These are phyloP conservation scores for Cordyceps cateniannulata DNA, from an alignment of 2,329 filamentous ascomycete species.

Conservation along the genomic window DNA sequence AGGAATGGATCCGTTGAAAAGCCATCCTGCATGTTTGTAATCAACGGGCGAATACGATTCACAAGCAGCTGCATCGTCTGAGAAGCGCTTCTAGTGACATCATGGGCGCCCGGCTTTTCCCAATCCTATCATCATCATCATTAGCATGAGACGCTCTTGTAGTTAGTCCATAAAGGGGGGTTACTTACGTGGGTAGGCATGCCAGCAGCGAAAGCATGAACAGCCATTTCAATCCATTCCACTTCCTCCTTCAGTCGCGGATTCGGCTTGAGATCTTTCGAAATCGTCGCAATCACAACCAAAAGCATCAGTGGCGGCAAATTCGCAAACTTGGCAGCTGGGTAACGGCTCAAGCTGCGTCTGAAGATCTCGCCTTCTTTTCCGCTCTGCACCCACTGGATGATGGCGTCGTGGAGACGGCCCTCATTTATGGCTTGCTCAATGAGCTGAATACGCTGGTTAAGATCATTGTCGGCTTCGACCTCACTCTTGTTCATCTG, in stretches of 20 bases:
- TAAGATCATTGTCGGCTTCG: conserved; percentile 43
- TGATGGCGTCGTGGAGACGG: conserved; percentile 55
- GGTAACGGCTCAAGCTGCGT: conserved; percentile 31
- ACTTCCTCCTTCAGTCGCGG: conserved; percentile 49
- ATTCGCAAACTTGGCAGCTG: conserved; percentile 40
- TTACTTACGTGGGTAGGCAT: conserved; percentile 45
- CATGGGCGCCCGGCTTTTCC: conserved; percentile 29
- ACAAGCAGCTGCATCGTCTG: conserved; percentile 34
- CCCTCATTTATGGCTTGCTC: conserved; percentile 55
- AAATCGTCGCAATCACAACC: conserved; percentile 58
- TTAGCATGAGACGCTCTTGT: not conserved
- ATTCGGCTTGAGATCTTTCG: conserved; percentile 48
- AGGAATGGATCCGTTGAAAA: conserved; percentile 35
- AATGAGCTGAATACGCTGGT: conserved; percentile 51
- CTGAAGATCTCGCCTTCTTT: conserved; percentile 58
- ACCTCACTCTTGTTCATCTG: conserved; percentile 29
- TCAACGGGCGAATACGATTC: conserved; percentile 27
- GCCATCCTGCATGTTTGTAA: conserved; percentile 28
- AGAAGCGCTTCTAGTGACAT: conserved; percentile 32
- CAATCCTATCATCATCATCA: conserved; percentile 24
- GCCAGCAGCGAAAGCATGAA: conserved; percentile 45
- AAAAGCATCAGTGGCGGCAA: conserved; percentile 56
- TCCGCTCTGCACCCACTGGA: conserved; percentile 60
- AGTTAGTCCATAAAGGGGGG: not conserved
- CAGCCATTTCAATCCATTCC: conserved; percentile 53